Conservation (phyloP, 352 stramenopile species). For the Globisporangium okanoganense region DNA sequence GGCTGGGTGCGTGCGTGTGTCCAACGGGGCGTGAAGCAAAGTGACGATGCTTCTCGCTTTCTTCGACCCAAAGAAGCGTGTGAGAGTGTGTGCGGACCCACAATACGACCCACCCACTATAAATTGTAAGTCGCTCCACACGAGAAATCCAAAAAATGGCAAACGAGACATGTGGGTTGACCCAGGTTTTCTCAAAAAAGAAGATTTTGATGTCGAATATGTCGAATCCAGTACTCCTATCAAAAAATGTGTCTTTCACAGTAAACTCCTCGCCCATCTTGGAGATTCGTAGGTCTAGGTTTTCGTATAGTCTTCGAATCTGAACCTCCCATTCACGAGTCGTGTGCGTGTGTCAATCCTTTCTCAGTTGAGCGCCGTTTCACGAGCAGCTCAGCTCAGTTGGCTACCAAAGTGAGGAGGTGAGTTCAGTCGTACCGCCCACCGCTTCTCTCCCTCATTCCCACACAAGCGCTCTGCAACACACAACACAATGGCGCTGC, state of each 20-base stretch:
- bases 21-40: background rate
- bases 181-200: background rate
- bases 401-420: background rate
- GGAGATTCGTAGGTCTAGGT: background rate
- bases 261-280: background rate
- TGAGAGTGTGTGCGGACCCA: slow-evolving; percentile 1
- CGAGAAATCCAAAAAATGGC: background rate
- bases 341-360: background rate
- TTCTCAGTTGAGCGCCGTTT: slow-evolving; percentile 1
- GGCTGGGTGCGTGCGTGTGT: background rate
- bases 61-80: no score
- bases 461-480: background rate
- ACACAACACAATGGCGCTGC: slow-evolving; percentile 5
- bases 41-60: background rate
- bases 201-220: background rate
- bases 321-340: background rate
- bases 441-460: background rate
- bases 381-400: background rate
- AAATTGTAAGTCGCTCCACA: background rate
- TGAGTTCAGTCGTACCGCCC: background rate
- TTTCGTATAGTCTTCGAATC: slow-evolving; percentile 2
- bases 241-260: background rate
- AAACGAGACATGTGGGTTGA: background rate
- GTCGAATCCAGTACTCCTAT: background rate
- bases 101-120: background rate